Percentiles rank a stretch among this genome's conserved stretches.
phyloP scores from a whole-genome alignment of 169 alveolate species.

The Eimeria tenella region DNA sequence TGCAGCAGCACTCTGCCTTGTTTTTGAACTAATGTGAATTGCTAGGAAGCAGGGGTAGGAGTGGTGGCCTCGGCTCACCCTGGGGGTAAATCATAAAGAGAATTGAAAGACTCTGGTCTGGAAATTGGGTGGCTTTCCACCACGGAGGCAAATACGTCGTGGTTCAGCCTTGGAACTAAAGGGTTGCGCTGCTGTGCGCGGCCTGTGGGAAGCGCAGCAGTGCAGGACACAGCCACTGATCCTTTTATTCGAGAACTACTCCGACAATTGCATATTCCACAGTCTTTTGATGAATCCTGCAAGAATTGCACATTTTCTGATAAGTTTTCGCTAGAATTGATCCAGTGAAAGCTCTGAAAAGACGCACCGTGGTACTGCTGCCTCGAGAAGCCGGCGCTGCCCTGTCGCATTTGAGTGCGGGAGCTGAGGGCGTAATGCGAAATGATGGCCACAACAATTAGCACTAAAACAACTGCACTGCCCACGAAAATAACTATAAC shows the following conservation, averaged over 20 bases:
- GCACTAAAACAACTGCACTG: neutral
- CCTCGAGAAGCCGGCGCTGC: neutral
- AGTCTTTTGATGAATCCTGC: too few species aligned
- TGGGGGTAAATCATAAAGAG: constrained; percentile 17
- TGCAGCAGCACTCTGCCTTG: too few species aligned
- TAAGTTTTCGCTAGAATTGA: too few species aligned
- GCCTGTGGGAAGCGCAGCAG: too few species aligned
- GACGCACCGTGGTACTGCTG: neutral
- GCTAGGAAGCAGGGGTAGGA: neutral
- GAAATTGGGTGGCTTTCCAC: neutral
- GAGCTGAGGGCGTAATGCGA: neutral
- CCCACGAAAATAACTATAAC: neutral
- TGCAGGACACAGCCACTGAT: too few species aligned
- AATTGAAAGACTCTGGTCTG: neutral
- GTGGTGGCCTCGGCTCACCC: neutral
- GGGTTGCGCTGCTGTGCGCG: neutral
- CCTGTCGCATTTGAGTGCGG: neutral
- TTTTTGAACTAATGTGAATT: neutral
- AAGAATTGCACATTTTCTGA: too few species aligned
- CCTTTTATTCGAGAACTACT: too few species aligned
- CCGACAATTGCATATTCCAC: too few species aligned
- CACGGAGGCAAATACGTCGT: neutral
- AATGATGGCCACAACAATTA: neutral
- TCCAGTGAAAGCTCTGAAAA: neutral
- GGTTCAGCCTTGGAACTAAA: neutral